These are phyloP conservation scores for Jamesozyma spencerorum DNA, from an alignment of 805 yeast genomes.

Conservation along the genomic window DNA sequence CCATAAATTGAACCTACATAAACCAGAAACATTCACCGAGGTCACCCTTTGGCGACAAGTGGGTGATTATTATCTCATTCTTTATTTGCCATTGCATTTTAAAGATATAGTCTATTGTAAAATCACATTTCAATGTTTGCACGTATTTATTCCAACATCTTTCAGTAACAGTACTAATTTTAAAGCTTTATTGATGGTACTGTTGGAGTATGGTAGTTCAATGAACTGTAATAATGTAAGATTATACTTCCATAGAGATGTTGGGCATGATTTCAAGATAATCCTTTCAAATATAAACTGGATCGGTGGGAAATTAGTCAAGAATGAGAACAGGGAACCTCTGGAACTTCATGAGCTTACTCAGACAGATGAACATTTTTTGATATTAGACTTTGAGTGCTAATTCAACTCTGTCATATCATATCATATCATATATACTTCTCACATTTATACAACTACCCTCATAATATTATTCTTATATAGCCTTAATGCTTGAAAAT, in stretches of 20 bases:
- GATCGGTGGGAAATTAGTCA: conserved; percentile 27
- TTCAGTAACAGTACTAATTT: conserved; percentile 5
- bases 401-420: conserved; percentile 4
- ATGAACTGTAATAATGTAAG: conserved; percentile 11
- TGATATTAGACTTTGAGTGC: conserved; percentile 26
- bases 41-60: conserved; percentile 14
- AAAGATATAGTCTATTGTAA: conserved; percentile 22
- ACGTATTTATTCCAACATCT: conserved; percentile 15
- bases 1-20: conserved; percentile 1
- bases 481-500: background rate
- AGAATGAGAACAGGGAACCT: conserved; percentile 18
- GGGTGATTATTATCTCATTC: conserved; percentile 19
- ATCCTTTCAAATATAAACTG: conserved; percentile 25
- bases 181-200: conserved; percentile 22
- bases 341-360: conserved; percentile 10
- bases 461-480: background rate
- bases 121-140: conserved; percentile 12
- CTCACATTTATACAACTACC: conserved; percentile 1
- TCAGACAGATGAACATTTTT: conserved; percentile 22
- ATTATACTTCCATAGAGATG: conserved; percentile 18
- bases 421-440: background rate
- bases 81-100: conserved; percentile 20
- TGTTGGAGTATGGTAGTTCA: conserved; percentile 21
- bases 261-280: conserved; percentile 10
- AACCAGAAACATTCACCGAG: no score